Evolutionary conservation across 1,139 yeast species (phyloP), one percentile per base, ranked within the genome.

Genomic region (Pichia sp.): DNA sequence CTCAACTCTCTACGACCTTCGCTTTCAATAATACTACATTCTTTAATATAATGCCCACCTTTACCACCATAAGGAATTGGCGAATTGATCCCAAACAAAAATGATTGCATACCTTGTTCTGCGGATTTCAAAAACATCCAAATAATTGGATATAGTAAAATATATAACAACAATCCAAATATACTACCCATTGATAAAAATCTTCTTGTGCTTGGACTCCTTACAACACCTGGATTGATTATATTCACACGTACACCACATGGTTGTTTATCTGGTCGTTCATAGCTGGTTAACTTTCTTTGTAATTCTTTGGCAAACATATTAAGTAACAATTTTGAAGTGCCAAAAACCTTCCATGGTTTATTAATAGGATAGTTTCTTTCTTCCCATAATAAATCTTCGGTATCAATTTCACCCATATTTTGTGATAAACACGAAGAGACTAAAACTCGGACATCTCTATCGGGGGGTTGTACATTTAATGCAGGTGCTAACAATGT

Each of bases 171-270:
- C 47, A 93, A 73, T 1, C 96, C 95, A 66, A 79, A 69, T 2
- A 93, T 61, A 0, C 87, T 74, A 0, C 99, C 98, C 70, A 87
- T 75, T 13, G 95, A 82, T 13, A 87, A 57, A 47, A 84, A 81
- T 55, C 97, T 77, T 61, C 95, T 81, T 46, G 93, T 84, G 39
- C 95, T 82, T 2, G 95, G 87, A 2, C 96, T 83, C 61, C 98
- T 77, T 84, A 88, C 87, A 48, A 91, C 61, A 0, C 99, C 99
- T 0, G 99, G 99, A 63, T 93, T 95, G 6, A 87, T 95, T 55
- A 88, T 61, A 54, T 84, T 77, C n/a, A 89, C 76, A 49, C 84
- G 77, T 19, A 88, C 82, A 62, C 86, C 87, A 62, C 79, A 75
- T 2, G 87, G 86, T 33, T 84, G 80, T 56, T 73, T 74, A 56